Conservation (phyloP, 352 stramenopile genomes). For the Phytophthora ohioensis region DNA sequence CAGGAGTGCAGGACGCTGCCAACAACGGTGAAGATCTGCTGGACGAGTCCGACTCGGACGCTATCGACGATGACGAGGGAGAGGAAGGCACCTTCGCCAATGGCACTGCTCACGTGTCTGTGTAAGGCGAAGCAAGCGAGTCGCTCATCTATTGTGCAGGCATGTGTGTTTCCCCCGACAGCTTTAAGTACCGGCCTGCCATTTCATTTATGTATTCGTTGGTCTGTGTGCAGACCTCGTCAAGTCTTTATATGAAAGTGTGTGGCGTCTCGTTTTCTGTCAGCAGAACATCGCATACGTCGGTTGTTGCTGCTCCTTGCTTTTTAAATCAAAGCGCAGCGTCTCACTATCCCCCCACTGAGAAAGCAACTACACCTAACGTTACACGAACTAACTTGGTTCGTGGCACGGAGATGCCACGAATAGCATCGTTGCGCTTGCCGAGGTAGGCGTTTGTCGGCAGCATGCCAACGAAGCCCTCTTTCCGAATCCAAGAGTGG, state of each 20-base stretch:
- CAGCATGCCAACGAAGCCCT: background rate
- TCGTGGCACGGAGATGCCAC: background rate
- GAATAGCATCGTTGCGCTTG: no score
- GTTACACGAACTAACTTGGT: no score
- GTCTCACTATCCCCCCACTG: background rate
- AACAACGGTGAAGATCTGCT: constrained; percentile 53
- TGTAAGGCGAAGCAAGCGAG: constrained; percentile 36
- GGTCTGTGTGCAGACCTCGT: constrained; percentile 13
- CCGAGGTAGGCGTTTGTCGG: no score
- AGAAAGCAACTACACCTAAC: no score
- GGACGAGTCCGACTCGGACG: constrained; percentile 62
- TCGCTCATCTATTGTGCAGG: constrained; percentile 12
- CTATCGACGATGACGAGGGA: constrained; percentile 48
- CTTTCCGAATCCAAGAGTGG: background rate
- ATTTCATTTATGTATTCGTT: constrained; percentile 34
- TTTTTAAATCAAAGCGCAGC: background rate
- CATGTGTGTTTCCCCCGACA: constrained; percentile 25
- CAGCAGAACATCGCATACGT: constrained; percentile 4
- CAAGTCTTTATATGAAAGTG: background rate
- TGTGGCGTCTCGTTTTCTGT: constrained; percentile 4
- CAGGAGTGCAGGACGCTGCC: constrained; percentile 38
- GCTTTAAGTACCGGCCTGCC: constrained; percentile 19
- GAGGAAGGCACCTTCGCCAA: constrained; percentile 73
- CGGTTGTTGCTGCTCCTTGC: background rate
- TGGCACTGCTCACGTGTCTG: constrained; percentile 37